A percentile compares a stretch with the other conserved stretches of the same genome.
Evolutionary conservation across 2,329 filamentous ascomycete species (phyloP).

Genomic region (Ophiostoma himal-ulmi): DNA sequence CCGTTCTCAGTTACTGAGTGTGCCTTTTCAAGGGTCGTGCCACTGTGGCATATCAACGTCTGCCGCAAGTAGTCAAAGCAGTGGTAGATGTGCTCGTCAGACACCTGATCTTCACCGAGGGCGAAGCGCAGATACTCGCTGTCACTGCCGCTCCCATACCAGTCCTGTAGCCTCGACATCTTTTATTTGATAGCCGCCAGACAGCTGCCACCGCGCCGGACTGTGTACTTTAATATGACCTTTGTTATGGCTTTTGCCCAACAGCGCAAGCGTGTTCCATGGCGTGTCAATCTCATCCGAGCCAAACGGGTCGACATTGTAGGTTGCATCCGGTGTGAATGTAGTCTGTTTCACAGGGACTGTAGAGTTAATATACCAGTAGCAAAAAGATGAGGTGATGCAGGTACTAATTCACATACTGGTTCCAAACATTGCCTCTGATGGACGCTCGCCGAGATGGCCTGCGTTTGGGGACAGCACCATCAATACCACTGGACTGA

Average conservation of each 20-base stretch:
- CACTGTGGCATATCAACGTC: neutral
- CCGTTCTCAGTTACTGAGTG: neutral
- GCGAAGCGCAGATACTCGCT: neutral
- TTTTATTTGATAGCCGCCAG: neutral
- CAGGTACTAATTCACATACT: neutral
- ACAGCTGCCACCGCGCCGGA: neutral
- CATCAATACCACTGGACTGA: neutral
- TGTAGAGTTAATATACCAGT: neutral
- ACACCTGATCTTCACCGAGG: neutral
- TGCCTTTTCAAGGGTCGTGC: neutral
- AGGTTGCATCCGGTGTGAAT: neutral
- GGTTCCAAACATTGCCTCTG: neutral
- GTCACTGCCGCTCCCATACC: neutral
- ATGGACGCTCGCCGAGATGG: neutral
- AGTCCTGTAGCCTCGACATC: neutral
- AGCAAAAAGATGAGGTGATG: neutral
- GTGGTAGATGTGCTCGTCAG: slow-evolving; percentile 3
- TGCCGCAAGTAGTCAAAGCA: neutral
- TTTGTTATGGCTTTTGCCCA: neutral
- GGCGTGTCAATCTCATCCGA: neutral
- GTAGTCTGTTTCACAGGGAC: neutral
- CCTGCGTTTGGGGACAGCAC: neutral
- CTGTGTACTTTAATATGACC: neutral
- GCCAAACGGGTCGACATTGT: neutral
- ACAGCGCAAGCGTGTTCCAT: neutral